phyloP scores from a whole-genome alignment of 73 alveolate species.

The Paramecium tetraurelia region DNA sequence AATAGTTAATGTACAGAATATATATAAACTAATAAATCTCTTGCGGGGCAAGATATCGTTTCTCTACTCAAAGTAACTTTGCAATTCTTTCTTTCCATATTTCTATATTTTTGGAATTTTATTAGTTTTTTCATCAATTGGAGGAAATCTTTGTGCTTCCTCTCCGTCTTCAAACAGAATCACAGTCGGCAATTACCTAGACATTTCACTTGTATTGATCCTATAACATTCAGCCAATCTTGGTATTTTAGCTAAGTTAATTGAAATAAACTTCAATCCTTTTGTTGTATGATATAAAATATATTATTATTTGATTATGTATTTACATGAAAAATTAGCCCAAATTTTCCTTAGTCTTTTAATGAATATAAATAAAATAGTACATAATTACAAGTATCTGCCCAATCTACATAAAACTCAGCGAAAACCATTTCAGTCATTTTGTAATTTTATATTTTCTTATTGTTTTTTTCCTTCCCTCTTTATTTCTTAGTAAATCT shows the following conservation, averaged over 20 bases:
- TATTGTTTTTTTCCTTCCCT: constrained; percentile 22
- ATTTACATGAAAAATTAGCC: constrained; percentile 64
- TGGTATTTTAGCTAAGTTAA: constrained; percentile 63
- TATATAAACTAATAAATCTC: constrained; percentile 9
- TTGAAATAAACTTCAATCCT: constrained; percentile 58
- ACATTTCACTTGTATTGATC: constrained; percentile 59
- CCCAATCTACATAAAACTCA: constrained; percentile 67
- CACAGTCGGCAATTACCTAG: constrained; percentile 69
- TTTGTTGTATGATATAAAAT: no score
- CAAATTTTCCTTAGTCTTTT: constrained; percentile 64
- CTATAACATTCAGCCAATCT: constrained; percentile 62
- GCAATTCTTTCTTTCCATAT: constrained; percentile 65
- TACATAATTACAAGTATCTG: constrained; percentile 67
- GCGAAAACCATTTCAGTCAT: constrained; percentile 31
- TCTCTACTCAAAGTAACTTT: constrained; percentile 67
- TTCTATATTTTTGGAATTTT: constrained; percentile 58
- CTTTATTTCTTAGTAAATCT: background rate
- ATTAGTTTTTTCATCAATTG: constrained; percentile 54
- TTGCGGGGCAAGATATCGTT: constrained; percentile 68
- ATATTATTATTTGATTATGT: no score
- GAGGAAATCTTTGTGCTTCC: constrained; percentile 71
- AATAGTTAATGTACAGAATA: background rate
- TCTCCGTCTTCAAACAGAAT: constrained; percentile 73
- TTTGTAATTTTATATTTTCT: constrained; percentile 33
- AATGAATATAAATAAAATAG: background rate